Percentiles rank a stretch among this genome's conserved stretches.
These are phyloP conservation scores for Endoconidiophora polonica DNA, from an alignment of 2,329 filamentous ascomycete genomes.

Conservation along the genomic window DNA sequence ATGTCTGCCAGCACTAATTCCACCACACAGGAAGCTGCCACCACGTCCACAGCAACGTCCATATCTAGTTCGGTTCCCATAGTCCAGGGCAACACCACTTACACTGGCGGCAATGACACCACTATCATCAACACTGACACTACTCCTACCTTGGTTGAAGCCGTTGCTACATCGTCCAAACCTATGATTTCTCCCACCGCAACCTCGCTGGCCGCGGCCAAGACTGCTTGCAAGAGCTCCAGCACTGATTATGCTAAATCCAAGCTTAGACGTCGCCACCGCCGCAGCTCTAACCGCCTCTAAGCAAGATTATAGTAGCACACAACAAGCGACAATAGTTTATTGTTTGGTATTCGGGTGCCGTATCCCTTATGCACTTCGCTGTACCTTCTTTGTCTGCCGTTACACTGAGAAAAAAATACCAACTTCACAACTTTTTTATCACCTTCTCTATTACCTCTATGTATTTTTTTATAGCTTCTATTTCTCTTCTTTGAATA, in stretches of 20 bases:
- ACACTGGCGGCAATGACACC: neutral
- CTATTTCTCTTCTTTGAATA: slow-evolving; percentile 5
- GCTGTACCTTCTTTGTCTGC: no score
- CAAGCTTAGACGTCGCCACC: no score
- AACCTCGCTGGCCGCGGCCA: slow-evolving; percentile 2
- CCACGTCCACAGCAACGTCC: neutral
- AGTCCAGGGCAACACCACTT: neutral
- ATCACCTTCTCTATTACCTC: neutral
- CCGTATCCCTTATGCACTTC: neutral
- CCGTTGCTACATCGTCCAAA: neutral
- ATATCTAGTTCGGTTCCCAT: neutral
- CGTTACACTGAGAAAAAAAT: no score
- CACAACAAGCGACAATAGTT: no score
- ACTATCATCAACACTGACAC: neutral
- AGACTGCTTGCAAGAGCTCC: slow-evolving; percentile 4
- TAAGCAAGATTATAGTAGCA: no score
- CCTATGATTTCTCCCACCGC: neutral
- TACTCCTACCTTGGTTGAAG: neutral
- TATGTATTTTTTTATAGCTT: slow-evolving; percentile 1
- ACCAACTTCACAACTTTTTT: no score
- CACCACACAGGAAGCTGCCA: neutral
- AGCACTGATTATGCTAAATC: neutral
- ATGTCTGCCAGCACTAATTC: neutral
- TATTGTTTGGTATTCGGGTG: no score
- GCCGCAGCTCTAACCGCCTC: no score